A percentile compares a stretch with the other conserved stretches of the same genome.
Evolutionary conservation across 1,284 basidiomycete species (phyloP).

Genomic region (Lentinus polychrous): DNA sequence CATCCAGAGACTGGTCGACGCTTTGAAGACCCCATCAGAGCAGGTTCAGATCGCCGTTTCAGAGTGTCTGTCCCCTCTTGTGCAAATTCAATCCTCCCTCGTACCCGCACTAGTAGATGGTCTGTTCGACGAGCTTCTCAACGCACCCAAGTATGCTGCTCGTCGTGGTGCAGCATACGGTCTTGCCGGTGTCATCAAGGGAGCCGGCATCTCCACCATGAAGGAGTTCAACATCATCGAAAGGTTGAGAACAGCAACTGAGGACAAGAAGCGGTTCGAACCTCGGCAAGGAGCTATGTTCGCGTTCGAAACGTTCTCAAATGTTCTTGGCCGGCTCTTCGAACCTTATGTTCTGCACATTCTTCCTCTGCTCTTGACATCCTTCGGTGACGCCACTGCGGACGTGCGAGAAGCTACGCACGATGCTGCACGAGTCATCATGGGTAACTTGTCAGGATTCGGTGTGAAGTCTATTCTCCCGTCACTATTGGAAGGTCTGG

Average conservation of each 20-base stretch:
- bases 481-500: constrained; percentile 83
- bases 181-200: constrained; percentile 88
- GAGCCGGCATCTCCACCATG: constrained; percentile 81
- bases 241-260: constrained; percentile 71
- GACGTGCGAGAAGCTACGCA: constrained; percentile 95
- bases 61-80: constrained; percentile 88
- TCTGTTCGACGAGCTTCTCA: constrained; percentile 73
- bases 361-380: constrained; percentile 79
- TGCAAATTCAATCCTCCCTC: constrained; percentile 62
- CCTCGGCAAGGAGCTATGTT: constrained; percentile 93
- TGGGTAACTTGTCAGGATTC: constrained; percentile 92
- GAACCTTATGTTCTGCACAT: constrained; percentile 92
- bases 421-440: constrained; percentile 91
- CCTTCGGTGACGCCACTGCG: constrained; percentile 85
- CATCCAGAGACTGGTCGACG: constrained; percentile 85
- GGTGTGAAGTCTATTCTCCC: constrained; percentile 96
- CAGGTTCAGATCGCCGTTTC: constrained; percentile 96
- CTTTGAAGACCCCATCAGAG: constrained; percentile 92
- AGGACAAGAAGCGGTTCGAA: constrained; percentile 88
- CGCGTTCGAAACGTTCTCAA: constrained; percentile 88
- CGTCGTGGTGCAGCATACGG: constrained; percentile 96
- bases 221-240: constrained; percentile 80
- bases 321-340: constrained; percentile 82
- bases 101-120: constrained; percentile 69
- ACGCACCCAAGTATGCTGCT: constrained; percentile 82